Evolutionary conservation across 805 yeast species (phyloP).

Genomic region (Clavispora santaluciae): DNA sequence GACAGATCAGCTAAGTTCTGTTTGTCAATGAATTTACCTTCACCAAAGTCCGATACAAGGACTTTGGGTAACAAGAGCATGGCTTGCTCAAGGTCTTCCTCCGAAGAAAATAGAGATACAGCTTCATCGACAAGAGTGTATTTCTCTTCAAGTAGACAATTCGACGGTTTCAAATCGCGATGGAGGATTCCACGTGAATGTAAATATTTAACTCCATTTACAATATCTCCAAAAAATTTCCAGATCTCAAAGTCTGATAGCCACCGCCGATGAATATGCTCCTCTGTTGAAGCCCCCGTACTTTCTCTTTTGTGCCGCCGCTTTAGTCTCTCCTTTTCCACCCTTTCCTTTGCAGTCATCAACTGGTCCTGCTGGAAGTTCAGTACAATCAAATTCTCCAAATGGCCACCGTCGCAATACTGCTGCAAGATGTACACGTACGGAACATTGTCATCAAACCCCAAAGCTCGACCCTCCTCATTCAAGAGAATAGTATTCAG

Average conservation of each 20-base stretch:
- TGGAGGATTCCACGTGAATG: conserved; percentile 78
- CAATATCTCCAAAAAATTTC: conserved; percentile 62
- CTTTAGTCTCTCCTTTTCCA: conserved; percentile 22
- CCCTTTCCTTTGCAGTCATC: conserved; percentile 23
- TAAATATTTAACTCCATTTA: conserved; percentile 64
- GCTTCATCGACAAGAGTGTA: conserved; percentile 10
- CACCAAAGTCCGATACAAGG: conserved; percentile 86
- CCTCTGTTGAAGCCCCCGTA: neutral
- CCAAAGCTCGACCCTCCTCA: conserved; percentile 3
- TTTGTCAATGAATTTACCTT: conserved; percentile 70
- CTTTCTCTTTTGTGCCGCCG: conserved; percentile 13
- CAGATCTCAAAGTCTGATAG: conserved; percentile 59
- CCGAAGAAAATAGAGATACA: neutral
- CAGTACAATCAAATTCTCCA: conserved; percentile 54
- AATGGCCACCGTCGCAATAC: conserved; percentile 83
- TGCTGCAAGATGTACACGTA: conserved; percentile 81
- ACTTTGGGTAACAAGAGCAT: conserved; percentile 52
- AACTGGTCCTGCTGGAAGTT: conserved; percentile 20
- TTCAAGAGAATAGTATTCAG: conserved; percentile 29
- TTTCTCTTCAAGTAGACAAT: conserved; percentile 56
- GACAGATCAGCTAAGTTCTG: conserved; percentile 13
- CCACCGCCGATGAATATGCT: conserved; percentile 17
- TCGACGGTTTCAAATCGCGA: conserved; percentile 85
- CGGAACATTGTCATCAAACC: conserved; percentile 40
- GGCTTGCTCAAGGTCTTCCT: conserved; percentile 12